Conservation (phyloP, 345 rosid species). For the Hypericum androsaemum region DNA sequence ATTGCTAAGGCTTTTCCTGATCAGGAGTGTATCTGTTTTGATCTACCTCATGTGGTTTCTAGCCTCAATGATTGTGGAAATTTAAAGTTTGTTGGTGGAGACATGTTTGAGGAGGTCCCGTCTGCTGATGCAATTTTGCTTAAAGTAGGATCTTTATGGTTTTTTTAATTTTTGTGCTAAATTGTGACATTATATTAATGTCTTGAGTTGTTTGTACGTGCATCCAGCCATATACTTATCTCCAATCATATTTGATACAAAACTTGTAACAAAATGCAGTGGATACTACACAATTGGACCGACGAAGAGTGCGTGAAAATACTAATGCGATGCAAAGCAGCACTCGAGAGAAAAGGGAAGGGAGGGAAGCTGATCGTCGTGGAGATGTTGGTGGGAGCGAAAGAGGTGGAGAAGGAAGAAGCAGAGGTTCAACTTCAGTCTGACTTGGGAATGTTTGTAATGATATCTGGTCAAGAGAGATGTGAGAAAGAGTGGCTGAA, state of each 20-base stretch:
- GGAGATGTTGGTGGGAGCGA: background rate
- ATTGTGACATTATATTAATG: no score
- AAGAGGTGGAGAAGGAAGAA: background rate
- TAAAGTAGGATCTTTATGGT: background rate
- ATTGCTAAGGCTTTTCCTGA: background rate
- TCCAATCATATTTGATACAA: no score
- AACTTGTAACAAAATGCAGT: no score
- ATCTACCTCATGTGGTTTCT: background rate
- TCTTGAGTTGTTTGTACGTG: no score
- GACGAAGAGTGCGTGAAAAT: background rate
- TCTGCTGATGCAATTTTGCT: background rate
- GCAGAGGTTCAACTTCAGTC: background rate
- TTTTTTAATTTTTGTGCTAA: no score
- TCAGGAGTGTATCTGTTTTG: background rate
- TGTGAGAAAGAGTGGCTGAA: background rate
- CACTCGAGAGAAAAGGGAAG: background rate
- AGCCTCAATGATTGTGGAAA: background rate
- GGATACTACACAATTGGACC: conserved; percentile 1
- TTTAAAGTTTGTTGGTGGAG: background rate
- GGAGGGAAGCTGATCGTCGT: background rate
- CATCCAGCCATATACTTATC: no score
- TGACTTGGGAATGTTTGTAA: background rate
- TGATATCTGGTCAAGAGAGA: background rate
- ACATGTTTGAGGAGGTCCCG: conserved; percentile 1
- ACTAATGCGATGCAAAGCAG: background rate